Percentiles rank a stretch among this genome's conserved stretches.
These are phyloP conservation scores for Digitaria exilis DNA, from an alignment of 202 grass and related monocot genomes.

Conservation along the genomic window DNA sequence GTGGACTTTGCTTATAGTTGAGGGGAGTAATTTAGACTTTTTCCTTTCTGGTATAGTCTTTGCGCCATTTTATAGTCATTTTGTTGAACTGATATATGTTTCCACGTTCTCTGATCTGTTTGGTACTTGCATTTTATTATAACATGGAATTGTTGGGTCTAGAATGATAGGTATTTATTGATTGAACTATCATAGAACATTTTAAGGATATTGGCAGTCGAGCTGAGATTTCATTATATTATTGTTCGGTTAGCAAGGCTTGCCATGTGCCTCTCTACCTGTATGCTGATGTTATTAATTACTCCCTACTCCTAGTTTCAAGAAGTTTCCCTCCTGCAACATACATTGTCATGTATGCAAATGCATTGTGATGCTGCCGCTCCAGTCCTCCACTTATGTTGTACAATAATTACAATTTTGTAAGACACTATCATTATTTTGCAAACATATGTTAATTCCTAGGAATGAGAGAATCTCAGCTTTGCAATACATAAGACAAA, in stretches of 20 bases:
- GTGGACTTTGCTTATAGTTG: too few species aligned
- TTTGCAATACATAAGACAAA: not conserved
- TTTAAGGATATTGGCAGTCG: constrained; percentile 47
- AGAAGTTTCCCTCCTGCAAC: not conserved
- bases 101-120: not conserved
- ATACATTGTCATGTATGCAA: not conserved
- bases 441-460: not conserved
- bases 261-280: not conserved
- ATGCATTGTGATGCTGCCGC: not conserved
- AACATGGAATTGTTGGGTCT: constrained; percentile 22
- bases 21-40: too few species aligned
- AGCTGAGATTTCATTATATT: constrained; percentile 46
- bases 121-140: not conserved
- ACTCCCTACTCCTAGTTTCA: not conserved
- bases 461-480: not conserved
- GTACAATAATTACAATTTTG: not conserved
- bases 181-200: constrained; percentile 49
- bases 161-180: constrained; percentile 39
- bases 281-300: not conserved
- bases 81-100: too few species aligned
- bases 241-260: constrained; percentile 46
- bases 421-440: not conserved
- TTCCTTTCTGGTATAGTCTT: not conserved
- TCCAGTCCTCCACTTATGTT: not conserved
- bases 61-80: too few species aligned